A percentile compares a stretch with the other conserved stretches of the same genome.
phyloP scores from a whole-genome alignment of 768 basidiomycete genomes.

The Tulasnella sp. region DNA sequence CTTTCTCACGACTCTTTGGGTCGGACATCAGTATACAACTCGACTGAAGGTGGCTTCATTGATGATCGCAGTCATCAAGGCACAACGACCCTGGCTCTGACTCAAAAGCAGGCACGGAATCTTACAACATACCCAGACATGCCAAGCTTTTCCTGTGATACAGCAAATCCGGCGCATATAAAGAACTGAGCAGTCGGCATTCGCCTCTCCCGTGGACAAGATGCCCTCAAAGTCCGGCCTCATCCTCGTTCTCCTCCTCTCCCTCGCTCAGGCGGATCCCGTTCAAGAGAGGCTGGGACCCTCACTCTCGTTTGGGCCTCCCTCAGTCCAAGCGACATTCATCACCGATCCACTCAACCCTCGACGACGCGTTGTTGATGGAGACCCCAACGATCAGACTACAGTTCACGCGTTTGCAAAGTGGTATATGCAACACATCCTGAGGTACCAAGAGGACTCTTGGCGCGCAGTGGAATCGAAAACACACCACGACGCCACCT shows the following conservation, averaged over 20 bases:
- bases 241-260: background rate
- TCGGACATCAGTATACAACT: too few species aligned
- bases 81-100: too few species aligned
- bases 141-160: too few species aligned
- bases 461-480: constrained; percentile 56
- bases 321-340: constrained; percentile 51
- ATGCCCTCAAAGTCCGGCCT: background rate
- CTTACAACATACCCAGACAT: too few species aligned
- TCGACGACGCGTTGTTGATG: constrained; percentile 19
- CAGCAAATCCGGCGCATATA: too few species aligned
- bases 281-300: background rate
- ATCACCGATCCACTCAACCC: constrained; percentile 26
- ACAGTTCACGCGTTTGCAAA: constrained; percentile 54
- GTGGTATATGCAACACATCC: constrained; percentile 44
- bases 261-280: background rate
- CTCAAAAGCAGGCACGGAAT: too few species aligned
- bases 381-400: constrained; percentile 17
- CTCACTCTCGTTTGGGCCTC: constrained; percentile 78
- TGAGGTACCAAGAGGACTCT: constrained; percentile 27
- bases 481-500: constrained; percentile 64
- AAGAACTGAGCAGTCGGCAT: too few species aligned
- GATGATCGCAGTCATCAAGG: too few species aligned
- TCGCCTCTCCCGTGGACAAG: too few species aligned
- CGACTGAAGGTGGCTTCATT: too few species aligned
- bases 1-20: too few species aligned